phyloP scores from a whole-genome alignment of 2,329 filamentous ascomycete species.

The Xylaria hypoxylon region DNA sequence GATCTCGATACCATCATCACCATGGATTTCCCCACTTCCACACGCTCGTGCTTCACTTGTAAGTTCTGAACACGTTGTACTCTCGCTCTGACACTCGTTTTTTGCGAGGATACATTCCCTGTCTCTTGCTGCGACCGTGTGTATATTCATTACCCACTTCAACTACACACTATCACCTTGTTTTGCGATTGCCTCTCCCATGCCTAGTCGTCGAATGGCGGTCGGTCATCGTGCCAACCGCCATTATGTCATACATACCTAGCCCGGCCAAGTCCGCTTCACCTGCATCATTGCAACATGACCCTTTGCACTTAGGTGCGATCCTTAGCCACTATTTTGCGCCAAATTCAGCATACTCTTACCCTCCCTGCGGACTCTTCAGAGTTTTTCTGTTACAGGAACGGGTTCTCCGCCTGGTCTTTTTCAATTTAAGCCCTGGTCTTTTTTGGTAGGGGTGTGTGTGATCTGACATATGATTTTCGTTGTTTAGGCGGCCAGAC shows the following conservation, averaged over 20 bases:
- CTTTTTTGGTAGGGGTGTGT: conserved; percentile 34
- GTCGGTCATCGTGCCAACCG: conserved; percentile 16
- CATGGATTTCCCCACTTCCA: conserved; percentile 58
- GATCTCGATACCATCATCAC: conserved; percentile 39
- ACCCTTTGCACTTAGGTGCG: conserved; percentile 8
- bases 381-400: conserved; percentile 32
- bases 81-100: conserved; percentile 17
- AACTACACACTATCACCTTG: conserved; percentile 4
- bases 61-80: conserved; percentile 47
- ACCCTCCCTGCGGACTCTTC: conserved; percentile 6
- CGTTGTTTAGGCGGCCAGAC: conserved; percentile 73
- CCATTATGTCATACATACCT: conserved; percentile 20
- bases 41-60: conserved; percentile 66
- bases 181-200: conserved; percentile 1
- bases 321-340: conserved; percentile 3
- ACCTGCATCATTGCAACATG: conserved; percentile 24
- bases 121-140: conserved; percentile 17
- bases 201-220: conserved; percentile 8
- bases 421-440: conserved; percentile 24
- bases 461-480: conserved; percentile 46
- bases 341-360: conserved; percentile 7
- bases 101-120: conserved; percentile 9
- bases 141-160: conserved; percentile 1
- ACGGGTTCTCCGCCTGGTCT: conserved; percentile 36
- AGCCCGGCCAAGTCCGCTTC: conserved; percentile 1